Evolutionary conservation across 192 early-diverging fungal species (phyloP).

Genomic region (Mortierella antarctica): DNA sequence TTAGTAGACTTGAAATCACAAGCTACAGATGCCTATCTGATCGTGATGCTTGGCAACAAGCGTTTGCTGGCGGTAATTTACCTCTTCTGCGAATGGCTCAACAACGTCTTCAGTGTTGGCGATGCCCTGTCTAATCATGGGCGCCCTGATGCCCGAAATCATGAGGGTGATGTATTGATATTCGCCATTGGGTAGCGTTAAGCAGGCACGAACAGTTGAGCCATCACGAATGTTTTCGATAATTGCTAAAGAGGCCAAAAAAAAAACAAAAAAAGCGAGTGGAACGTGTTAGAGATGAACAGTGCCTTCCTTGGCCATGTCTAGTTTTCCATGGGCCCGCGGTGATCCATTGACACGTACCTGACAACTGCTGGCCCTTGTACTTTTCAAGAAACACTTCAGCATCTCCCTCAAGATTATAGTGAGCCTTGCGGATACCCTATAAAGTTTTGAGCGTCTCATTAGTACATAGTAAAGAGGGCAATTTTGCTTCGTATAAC

Average conservation of each 20-base stretch:
- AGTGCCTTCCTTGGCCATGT: background rate
- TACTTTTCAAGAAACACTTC: constrained; percentile 79
- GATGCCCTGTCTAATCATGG: constrained; percentile 78
- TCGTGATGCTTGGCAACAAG: background rate
- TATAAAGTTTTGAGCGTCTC: constrained; percentile 15
- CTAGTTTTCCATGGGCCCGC: too few species aligned
- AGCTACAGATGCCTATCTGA: background rate
- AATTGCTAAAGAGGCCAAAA: constrained; percentile 63
- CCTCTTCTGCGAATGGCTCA: constrained; percentile 93
- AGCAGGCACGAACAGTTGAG: constrained; percentile 79
- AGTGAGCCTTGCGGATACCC: constrained; percentile 62
- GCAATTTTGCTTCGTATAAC: too few species aligned
- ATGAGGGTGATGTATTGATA: constrained; percentile 82
- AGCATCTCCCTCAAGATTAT: constrained; percentile 72
- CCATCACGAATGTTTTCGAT: constrained; percentile 97
- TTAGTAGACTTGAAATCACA: background rate
- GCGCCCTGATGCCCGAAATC: constrained; percentile 89
- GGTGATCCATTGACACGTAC: constrained; percentile 56
- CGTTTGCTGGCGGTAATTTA: background rate
- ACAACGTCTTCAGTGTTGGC: constrained; percentile 76
- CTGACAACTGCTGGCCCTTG: constrained; percentile 84
- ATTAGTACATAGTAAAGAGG: too few species aligned
- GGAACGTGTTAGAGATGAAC: background rate
- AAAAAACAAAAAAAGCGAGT: background rate
- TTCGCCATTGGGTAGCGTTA: constrained; percentile 68